Percentiles rank a stretch among this genome's conserved stretches.
These are phyloP conservation scores for Lactarius psammicola DNA, from an alignment of 768 basidiomycete species.

Conservation along the genomic window DNA sequence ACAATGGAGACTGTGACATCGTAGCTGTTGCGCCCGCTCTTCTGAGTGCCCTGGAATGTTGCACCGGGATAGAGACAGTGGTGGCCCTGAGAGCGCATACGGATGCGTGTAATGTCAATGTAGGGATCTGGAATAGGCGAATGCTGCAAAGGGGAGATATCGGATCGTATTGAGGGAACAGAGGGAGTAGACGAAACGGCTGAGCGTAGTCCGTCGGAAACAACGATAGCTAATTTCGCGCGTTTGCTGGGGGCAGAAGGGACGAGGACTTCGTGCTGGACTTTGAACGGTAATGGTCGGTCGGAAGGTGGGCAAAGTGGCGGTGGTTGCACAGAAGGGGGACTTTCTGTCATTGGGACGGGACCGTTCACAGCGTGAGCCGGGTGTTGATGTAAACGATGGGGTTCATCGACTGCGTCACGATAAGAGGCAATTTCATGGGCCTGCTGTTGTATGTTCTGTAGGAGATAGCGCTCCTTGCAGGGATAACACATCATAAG, in stretches of 20 bases:
- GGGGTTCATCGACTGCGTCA: constrained; percentile 5
- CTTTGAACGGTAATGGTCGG: constrained; percentile 11
- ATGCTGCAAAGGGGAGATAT: constrained; percentile 24
- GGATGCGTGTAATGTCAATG: constrained; percentile 72
- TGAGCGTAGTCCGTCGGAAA: constrained; percentile 32
- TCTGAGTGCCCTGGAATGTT: constrained; percentile 87
- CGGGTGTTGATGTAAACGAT: constrained; percentile 6
- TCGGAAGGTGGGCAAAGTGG: constrained; percentile 6
- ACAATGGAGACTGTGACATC: constrained; percentile 91
- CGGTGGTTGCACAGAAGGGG: constrained; percentile 1
- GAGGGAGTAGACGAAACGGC: constrained; percentile 26
- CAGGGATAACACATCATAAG: constrained; percentile 26
- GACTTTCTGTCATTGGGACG: constrained; percentile 10
- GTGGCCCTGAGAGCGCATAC: constrained; percentile 67
- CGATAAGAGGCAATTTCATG: constrained; percentile 8
- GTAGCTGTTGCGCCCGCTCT: constrained; percentile 91
- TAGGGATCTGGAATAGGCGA: constrained; percentile 49
- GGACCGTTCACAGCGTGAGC: constrained; percentile 12
- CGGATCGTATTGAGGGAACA: constrained; percentile 33
- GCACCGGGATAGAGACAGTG: constrained; percentile 88
- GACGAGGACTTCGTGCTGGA: constrained; percentile 10
- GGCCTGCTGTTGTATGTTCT: constrained; percentile 15
- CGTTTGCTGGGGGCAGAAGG: constrained; percentile 43
- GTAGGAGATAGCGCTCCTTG: constrained; percentile 21
- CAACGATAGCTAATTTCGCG: constrained; percentile 38